These are phyloP conservation scores for Beta lomatogona DNA, from an alignment of 179 eudicot species.

Conservation along the genomic window DNA sequence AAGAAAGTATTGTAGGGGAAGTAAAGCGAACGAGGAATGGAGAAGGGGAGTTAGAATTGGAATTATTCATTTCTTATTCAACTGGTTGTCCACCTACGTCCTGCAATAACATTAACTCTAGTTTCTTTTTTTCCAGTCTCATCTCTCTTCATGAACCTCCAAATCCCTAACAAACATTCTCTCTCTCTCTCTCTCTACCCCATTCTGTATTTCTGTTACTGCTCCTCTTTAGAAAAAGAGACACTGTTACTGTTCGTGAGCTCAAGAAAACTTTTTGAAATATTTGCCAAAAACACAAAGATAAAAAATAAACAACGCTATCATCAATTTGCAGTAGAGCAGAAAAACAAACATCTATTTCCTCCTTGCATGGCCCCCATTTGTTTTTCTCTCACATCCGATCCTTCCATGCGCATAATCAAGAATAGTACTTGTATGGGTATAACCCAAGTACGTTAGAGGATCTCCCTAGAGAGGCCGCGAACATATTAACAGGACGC, in stretches of 20 bases:
- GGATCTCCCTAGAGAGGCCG: no score
- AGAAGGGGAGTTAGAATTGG: constrained; percentile 20
- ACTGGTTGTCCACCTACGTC: constrained; percentile 32
- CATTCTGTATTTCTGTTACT: background rate
- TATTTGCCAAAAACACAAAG: background rate
- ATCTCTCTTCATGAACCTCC: constrained; percentile 26
- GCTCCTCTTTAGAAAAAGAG: constrained; percentile 34
- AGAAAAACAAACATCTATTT: constrained; percentile 16
- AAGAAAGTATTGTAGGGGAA: background rate
- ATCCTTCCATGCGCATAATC: background rate
- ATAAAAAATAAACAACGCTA: no score
- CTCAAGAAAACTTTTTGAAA: constrained; percentile 10
- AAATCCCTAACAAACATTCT: constrained; percentile 28
- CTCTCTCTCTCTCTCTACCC: constrained; percentile 5
- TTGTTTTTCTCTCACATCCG: background rate
- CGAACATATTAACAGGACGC: no score
- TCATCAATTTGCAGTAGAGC: background rate
- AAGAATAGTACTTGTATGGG: background rate
- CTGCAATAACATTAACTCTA: constrained; percentile 25
- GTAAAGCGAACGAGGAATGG: background rate
- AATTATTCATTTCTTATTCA: constrained; percentile 44
- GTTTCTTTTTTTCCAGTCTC: constrained; percentile 19
- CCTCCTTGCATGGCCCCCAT: constrained; percentile 15
- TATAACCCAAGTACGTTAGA: no score
- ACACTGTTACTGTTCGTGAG: constrained; percentile 41